Evolutionary conservation across 1,139 yeast genomes (phyloP), one percentile per base, ranked within the genome.

Genomic region (Pichia sp.): DNA sequence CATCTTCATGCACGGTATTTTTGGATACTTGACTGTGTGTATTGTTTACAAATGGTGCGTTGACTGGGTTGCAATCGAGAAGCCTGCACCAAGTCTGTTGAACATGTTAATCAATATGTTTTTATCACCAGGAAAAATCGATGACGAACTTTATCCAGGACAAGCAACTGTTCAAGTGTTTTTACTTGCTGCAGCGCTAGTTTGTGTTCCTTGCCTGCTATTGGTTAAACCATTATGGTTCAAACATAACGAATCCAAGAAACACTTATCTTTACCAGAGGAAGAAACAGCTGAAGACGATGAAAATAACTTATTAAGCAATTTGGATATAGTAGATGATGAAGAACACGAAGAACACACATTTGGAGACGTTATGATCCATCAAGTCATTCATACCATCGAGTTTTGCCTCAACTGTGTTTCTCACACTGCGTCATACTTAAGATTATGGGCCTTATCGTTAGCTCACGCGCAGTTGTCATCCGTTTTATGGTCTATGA

Each of bases 81-180:
- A 74, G 57, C 86, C 83, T 46, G 90, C 94, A 6, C 95, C 95
- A 38, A 85, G 88, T 37, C 71, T 85, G 57, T 71, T 85, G 62
- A 84, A 84, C 62, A 84, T 84, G 87, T 71, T 85, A 60, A 85
- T 85, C 56, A 77, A 80, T 48, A 85, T 85, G 94, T 84, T 85
- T 55, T 71, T 85, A 54, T 64, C 87, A 3, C 95, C 95, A 11
- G 94, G 94, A 27, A 72, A 66, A 4, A 73, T 84, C 44, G 85
- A 76, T 9, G 90, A 81, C 49, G 77, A 73, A 41, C 68, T 85
- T 45, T 85, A 79, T 58, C 60, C 70, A 1, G 82, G 84, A 3
- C 95, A 85, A 62, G 71, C 81, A 0, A 54, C 64, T 2, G 69
- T 84, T 10, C 94, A 85, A 63, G 69, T 79, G 4, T 54, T 79